phyloP scores from a whole-genome alignment of 495 filamentous ascomycete genomes.

The Talaromyces adpressus region DNA sequence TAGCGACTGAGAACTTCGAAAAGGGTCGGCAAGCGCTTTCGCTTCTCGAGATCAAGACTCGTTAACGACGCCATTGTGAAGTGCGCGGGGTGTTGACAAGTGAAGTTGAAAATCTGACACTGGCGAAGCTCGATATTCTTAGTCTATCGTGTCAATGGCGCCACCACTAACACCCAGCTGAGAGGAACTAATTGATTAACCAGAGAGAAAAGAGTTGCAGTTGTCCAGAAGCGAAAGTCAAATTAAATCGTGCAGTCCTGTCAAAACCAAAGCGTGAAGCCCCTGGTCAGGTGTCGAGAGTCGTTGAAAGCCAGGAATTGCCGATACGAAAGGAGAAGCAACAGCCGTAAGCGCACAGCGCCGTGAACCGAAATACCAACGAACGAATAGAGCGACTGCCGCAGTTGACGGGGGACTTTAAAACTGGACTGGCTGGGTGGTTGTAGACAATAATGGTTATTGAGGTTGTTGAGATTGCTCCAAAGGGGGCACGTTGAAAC shows the following conservation, averaged over 20 bases:
- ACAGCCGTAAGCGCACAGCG: not conserved
- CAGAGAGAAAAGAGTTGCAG: not conserved
- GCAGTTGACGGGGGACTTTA: not conserved
- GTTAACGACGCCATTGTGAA: conserved; percentile 1
- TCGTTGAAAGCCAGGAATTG: not conserved
- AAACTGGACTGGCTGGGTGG: not conserved
- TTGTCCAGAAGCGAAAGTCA: not conserved
- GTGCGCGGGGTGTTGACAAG: not conserved
- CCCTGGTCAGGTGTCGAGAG: not conserved
- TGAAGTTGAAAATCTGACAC: not conserved
- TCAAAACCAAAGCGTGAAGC: not conserved
- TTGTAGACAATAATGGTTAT: not conserved
- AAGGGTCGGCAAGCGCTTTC: conserved; percentile 85
- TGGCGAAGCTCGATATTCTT: not conserved
- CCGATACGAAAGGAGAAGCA: not conserved
- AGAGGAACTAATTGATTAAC: not conserved
- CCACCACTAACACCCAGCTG: not conserved
- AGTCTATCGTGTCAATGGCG: not conserved
- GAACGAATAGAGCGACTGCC: not conserved
- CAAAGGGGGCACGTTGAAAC: conserved; percentile 7
- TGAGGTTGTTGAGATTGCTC: conserved; percentile 4
- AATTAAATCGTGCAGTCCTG: not conserved
- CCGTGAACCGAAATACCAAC: not conserved
- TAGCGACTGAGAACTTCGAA: conserved; percentile 91
- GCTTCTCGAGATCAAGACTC: conserved; percentile 18